Base-by-base conservation (phyloP, 768 basidiomycete species). In the Kwoniella sp. region DNA sequence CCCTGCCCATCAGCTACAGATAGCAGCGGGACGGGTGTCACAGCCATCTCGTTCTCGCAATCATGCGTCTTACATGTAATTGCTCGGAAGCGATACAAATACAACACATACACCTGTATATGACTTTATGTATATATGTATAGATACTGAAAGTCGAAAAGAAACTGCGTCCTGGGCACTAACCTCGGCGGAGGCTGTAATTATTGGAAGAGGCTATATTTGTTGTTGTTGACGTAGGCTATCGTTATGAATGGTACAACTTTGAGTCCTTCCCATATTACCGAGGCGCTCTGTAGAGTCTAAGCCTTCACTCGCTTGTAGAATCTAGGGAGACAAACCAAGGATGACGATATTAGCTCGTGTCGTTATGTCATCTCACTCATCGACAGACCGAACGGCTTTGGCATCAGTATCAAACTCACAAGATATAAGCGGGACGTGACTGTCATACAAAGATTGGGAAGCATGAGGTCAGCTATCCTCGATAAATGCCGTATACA, bases 401-500 rank as follows among this genome's bases (percentile, higher is more conserved):
- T n/a, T n/a, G n/a, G n/a, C n/a, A 37, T 37, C 34, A 37, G 34
- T n/a, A n/a, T n/a, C n/a, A 37, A 37, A 17, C 41, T 45, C 17
- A 73, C 69, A 80, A 51, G 47, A 80, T 78, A 58, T 80, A 80
- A 15, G 79, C 79, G 20, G 74, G 79, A 38, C 70, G 69, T 13
- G 73, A 71, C 77, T 79, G 56, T 25, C 23, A 45, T 8, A 17
- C 41, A 17, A 45, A 45, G 22, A 20, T 1, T 17, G 3, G 26
- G 15, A 34, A 31, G 26, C 15, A n/a, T 11, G 8, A 26, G 38
- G 29, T 37, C 50, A 22, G 34, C 22, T 5, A 22, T 47, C 28
- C 2, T 31, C 9, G 53, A 17, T n/a, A 7, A 7, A 20, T 48
- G 20, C 20, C 47, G 20, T 23, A 5, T n/a, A 20, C 47, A 22